Evolutionary conservation across 495 filamentous ascomycete genomes (phyloP), one percentile per base, ranked within the genome.

Genomic region (Neurospora africana): DNA sequence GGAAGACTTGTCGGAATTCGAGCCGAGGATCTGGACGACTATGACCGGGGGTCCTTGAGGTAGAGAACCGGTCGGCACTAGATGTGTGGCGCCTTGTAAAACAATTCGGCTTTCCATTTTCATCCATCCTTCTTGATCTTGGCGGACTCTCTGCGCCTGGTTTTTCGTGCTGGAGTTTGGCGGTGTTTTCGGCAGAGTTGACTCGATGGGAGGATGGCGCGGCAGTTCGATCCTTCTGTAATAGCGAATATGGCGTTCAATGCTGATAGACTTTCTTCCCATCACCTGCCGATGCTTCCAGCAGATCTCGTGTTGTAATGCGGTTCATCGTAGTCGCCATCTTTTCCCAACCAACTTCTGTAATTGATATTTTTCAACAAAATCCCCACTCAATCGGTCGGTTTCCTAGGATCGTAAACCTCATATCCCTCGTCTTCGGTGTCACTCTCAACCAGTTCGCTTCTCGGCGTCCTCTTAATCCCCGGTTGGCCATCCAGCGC

Each of bases 351-450:
- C 17, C 4, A 7, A 17, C 13, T 9, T 61, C 13, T 1, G 53
- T 9, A 30, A 53, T 4, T 33, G 23, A 19, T 19, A 61, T 30
- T 13, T 6, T 61, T 9, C 43, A 33, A 43, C 8, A 5, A 37
- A 33, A 37, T n/a, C 1, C 7, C 17, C 30, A 3, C 40, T 87
- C 79, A 87, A 72, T 86, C 85, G 11, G 86, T 87, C 15, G 86
- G 86, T 68, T 80, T 79, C 68, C 82, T 78, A 19, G 86, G 86
- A 72, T 88, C 81, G 74, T 88, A 88, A 27, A 85, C 78, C 68
- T 87, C 84, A 74, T 87, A 87, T 3, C 86, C 86, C 74, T 88
- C 86, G 53, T 88, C 86, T 36, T 87, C 86, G 27, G 86, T 88
- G 72, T 88, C 86, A 76, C 85, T 88, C 78, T 86, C 86, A 10